Evolutionary conservation across 2,329 filamentous ascomycete genomes (phyloP).

Genomic region (Curvularia eragrostidis): DNA sequence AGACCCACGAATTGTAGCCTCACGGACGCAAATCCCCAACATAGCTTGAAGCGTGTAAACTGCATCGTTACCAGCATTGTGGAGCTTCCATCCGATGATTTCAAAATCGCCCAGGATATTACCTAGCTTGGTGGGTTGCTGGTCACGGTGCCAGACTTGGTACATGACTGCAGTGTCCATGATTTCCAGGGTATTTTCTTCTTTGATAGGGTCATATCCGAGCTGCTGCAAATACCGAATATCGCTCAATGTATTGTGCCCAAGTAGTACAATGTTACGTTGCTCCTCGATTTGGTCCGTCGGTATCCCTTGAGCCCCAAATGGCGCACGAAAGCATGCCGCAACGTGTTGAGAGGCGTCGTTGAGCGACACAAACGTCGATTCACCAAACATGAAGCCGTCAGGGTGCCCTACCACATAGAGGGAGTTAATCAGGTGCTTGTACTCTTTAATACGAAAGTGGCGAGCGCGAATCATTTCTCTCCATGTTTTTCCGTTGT

Average conservation of each 20-base stretch:
- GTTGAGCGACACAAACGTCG: conserved; percentile 60
- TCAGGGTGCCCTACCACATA: conserved; percentile 78
- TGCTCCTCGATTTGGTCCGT: conserved; percentile 34
- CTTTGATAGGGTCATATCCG: conserved; percentile 65
- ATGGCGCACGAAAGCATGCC: conserved; percentile 64
- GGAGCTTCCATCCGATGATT: conserved; percentile 70
- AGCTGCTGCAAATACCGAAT: conserved; percentile 70
- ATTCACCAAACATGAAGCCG: conserved; percentile 73
- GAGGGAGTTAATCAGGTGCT: conserved; percentile 68
- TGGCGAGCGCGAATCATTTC: conserved; percentile 72
- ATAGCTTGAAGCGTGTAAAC: conserved; percentile 78
- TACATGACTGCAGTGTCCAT: conserved; percentile 78
- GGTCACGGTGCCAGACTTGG: conserved; percentile 64
- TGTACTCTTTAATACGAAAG: conserved; percentile 75
- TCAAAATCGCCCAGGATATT: conserved; percentile 69
- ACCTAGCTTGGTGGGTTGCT: conserved; percentile 63
- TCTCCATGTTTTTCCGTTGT: conserved; percentile 70
- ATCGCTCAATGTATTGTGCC: conserved; percentile 74
- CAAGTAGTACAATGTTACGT: conserved; percentile 76
- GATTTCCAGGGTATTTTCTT: conserved; percentile 65
- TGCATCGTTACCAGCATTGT: conserved; percentile 89
- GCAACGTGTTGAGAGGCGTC: conserved; percentile 58
- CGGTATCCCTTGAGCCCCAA: conserved; percentile 44
- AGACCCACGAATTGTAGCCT: conserved; percentile 47
- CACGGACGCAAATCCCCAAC: conserved; percentile 65